Conservation (phyloP, 1,284 basidiomycete genomes). For the Mycocalia duriaeana region DNA sequence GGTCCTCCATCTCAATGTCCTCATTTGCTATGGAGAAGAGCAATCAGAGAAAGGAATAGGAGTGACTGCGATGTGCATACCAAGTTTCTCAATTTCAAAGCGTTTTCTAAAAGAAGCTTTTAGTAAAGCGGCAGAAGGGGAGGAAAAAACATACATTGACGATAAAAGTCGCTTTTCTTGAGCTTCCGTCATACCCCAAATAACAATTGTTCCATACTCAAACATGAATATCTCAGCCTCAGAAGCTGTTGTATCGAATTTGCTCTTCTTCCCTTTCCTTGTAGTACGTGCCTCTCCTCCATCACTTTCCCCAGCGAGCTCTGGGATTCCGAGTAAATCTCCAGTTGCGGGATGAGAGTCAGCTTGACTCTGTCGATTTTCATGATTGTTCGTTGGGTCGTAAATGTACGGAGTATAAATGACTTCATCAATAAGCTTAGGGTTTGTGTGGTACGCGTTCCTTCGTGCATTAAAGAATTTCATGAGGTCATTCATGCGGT, state of each 20-base stretch:
- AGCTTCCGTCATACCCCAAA: constrained; percentile 94
- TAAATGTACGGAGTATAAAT: constrained; percentile 83
- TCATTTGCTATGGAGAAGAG: constrained; percentile 65
- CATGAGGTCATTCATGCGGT: constrained; percentile 81
- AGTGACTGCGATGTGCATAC: constrained; percentile 33
- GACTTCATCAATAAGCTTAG: constrained; percentile 76
- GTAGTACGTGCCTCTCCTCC: constrained; percentile 25
- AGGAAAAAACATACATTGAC: constrained; percentile 63
- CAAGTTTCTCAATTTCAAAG: constrained; percentile 87
- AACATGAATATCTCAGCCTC: constrained; percentile 92
- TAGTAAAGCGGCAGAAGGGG: constrained; percentile 10
- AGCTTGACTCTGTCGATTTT: constrained; percentile 18
- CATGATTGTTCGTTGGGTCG: constrained; percentile 36
- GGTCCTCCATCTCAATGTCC: constrained; percentile 90
- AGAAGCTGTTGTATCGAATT: constrained; percentile 60
- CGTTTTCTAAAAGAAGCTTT: constrained; percentile 61
- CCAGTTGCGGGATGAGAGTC: constrained; percentile 38
- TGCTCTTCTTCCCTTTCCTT: constrained; percentile 53
- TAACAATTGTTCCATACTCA: constrained; percentile 89
- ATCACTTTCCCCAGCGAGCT: constrained; percentile 35
- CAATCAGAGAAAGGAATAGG: constrained; percentile 8
- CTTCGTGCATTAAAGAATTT: constrained; percentile 85
- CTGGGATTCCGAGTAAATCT: constrained; percentile 71
- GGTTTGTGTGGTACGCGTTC: constrained; percentile 78
- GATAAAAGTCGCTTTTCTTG: constrained; percentile 88